Percentiles rank a stretch among this genome's conserved stretches.
Evolutionary conservation across 2,329 filamentous ascomycete species (phyloP).

Genomic region (Corynespora cassiicola): DNA sequence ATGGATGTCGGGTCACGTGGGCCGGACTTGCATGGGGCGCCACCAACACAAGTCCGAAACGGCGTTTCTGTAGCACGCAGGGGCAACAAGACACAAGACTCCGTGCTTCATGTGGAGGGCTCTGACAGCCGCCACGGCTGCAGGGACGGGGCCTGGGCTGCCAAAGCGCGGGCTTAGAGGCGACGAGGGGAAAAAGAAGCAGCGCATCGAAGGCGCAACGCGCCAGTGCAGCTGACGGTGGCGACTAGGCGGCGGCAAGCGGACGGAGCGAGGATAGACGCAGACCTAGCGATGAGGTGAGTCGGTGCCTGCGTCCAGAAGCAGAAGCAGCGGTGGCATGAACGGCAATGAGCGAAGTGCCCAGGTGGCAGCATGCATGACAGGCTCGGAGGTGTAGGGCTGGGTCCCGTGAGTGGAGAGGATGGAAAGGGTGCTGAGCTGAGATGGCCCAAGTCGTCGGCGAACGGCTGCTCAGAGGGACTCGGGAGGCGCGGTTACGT

Average conservation of each 20-base stretch:
- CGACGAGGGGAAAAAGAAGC: background rate
- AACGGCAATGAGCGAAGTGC: no score
- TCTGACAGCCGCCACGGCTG: slow-evolving; percentile 6
- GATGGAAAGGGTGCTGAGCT: slow-evolving; percentile 16
- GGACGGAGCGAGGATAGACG: background rate
- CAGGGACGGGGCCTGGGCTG: slow-evolving; percentile 1
- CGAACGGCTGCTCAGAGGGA: no score
- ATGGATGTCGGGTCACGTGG: slow-evolving; percentile 5
- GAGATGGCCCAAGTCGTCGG: slow-evolving; percentile 8
- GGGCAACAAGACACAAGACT: slow-evolving; percentile 6
- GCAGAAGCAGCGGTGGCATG: no score
- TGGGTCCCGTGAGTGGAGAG: slow-evolving; percentile 2
- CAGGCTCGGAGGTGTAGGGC: slow-evolving; percentile 7
- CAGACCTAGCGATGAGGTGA: slow-evolving; percentile 6
- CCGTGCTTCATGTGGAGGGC: slow-evolving; percentile 7
- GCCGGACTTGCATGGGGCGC: slow-evolving; percentile 4
- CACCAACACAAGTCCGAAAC: slow-evolving; percentile 14
- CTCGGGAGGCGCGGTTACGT: no score
- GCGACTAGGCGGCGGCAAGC: slow-evolving; percentile 3
- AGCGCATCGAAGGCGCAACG: background rate
- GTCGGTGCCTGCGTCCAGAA: no score
- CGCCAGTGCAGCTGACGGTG: slow-evolving; percentile 10
- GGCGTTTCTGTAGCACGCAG: slow-evolving; percentile 11
- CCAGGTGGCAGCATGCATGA: no score
- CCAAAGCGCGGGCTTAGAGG: slow-evolving; percentile 2